A percentile compares a stretch with the other conserved stretches of the same genome.
Evolutionary conservation across 1,284 basidiomycete species (phyloP).

Genomic region (Ceratobasidium sp.): DNA sequence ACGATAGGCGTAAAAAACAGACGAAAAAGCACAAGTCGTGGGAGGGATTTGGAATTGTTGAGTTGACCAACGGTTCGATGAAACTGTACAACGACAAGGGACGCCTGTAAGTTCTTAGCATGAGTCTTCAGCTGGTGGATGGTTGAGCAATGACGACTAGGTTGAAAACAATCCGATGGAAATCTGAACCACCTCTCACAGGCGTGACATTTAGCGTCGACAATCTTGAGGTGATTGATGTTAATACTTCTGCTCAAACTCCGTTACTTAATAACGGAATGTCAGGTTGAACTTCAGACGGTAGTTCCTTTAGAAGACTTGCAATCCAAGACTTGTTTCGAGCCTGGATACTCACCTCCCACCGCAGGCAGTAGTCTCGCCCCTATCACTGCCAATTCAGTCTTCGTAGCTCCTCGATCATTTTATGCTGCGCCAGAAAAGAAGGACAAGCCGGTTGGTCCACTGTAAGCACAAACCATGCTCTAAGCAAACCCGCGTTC

Average conservation of each 20-base stretch:
- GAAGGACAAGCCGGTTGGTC: slow-evolving; percentile 49
- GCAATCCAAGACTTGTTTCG: slow-evolving; percentile 33
- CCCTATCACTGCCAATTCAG: slow-evolving; percentile 40
- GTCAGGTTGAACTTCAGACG: slow-evolving; percentile 40
- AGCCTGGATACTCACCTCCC: slow-evolving; percentile 30
- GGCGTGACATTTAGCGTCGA: slow-evolving; percentile 36
- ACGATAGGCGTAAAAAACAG: slow-evolving; percentile 37
- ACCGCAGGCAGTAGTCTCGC: slow-evolving; percentile 8
- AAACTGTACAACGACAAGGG: slow-evolving; percentile 43
- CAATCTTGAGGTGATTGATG: slow-evolving; percentile 33
- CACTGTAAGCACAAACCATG: slow-evolving; percentile 62
- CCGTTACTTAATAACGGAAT: background rate
- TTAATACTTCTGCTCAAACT: too few relatives aligned
- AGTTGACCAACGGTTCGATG: slow-evolving; percentile 20
- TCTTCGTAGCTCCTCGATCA: slow-evolving; percentile 44
- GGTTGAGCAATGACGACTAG: background rate
- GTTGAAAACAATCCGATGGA: slow-evolving; percentile 32
- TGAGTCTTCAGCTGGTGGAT: too few relatives aligned
- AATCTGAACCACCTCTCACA: slow-evolving; percentile 39
- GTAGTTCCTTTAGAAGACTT: slow-evolving; percentile 37
- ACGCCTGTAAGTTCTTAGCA: slow-evolving; percentile 9
- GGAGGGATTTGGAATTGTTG: slow-evolving; percentile 43
- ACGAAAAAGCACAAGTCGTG: slow-evolving; percentile 43
- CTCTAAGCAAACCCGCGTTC: slow-evolving; percentile 49
- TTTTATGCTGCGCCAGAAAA: slow-evolving; percentile 56